Evolutionary conservation across 257 asterid genomes (phyloP), one percentile per base, ranked within the genome.

Genomic region (Solanum commersonii): DNA sequence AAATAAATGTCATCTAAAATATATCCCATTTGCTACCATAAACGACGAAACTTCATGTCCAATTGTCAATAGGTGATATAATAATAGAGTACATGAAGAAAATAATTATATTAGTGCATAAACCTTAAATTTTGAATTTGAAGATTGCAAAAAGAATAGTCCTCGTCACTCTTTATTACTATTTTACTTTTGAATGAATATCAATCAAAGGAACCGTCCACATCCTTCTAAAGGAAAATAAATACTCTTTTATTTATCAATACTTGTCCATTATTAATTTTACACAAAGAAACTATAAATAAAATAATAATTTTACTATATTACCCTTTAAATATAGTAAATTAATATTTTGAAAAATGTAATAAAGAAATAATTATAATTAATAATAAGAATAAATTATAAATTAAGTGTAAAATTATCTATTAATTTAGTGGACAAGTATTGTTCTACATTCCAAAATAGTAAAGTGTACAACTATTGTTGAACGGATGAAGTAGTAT

Each of bases 181-280:
- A 33, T 82, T 81, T 82, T 82, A 40, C 22, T 49, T 49, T 82
- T 49, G 85, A 82, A 49, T 82, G 29, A 82, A 82, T 82, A 11
- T 49, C 37, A 33, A 49, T 82, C 40, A 29, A 31, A 29, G 18
- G 11, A 13, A 82, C 12, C 10, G 86, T 49, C 86, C 31, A 18
- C 86, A 20, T 82, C 86, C 7, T 82, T 5, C 27, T 29, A 82
- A 82, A 49, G 86, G 22, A 5, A 27, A 82, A 18, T 27, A 49
- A 10, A 6, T 52, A 52, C 1, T 52, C 63, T 52, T 52, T 10
- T 52, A 52, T 20, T n/a, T 52, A 16, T 52, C 63, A 16, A 52
- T 52, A 0, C 1, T 20, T 20, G 23, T 0, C n/a, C 4, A 16
- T 4, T 1, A 7, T 2, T 2, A 52, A 6, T 52, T 52, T 16